Percentiles rank a stretch among this genome's conserved stretches.
Evolutionary conservation across 164 flowering plant genomes (phyloP).

Genomic region (Aristolochia contorta): DNA sequence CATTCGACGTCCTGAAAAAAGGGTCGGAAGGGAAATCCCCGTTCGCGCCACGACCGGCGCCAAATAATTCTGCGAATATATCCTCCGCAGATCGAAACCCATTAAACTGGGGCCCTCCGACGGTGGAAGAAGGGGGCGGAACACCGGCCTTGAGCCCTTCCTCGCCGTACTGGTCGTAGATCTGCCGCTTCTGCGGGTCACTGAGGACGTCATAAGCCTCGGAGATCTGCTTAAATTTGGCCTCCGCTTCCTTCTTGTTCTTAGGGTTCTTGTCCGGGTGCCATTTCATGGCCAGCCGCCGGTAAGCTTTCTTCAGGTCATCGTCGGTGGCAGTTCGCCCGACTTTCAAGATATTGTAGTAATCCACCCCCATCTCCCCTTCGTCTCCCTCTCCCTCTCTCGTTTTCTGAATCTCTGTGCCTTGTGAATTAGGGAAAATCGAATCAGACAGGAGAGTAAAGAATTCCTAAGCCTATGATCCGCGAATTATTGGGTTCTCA

Average conservation of each 20-base stretch:
- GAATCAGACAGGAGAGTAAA: no score
- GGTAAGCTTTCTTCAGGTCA: constrained; percentile 25
- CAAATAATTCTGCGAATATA: constrained; percentile 46
- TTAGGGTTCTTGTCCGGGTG: constrained; percentile 33
- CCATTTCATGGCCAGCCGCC: constrained; percentile 31
- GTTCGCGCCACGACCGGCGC: constrained; percentile 17
- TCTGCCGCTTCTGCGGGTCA: constrained; percentile 47
- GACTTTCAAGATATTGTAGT: constrained; percentile 26
- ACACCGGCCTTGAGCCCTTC: constrained; percentile 48
- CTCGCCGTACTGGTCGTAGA: constrained; percentile 57
- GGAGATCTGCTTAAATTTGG: constrained; percentile 33
- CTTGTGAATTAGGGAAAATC: no score
- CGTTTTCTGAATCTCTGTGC: no score
- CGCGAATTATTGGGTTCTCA: no score
- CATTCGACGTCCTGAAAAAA: background rate
- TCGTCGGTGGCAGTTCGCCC: constrained; percentile 23
- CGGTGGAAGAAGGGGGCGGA: constrained; percentile 23
- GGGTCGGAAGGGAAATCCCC: background rate
- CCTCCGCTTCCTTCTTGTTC: constrained; percentile 28
- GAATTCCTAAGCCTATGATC: no score
- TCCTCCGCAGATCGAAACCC: constrained; percentile 37
- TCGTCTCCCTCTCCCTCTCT: no score
- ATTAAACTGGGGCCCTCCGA: constrained; percentile 6
- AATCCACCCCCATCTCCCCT: constrained; percentile 25
- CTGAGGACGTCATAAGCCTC: constrained; percentile 40